Percentiles rank a stretch among this genome's conserved stretches.
phyloP scores from a whole-genome alignment of 768 basidiomycete species.

The Boletus barrowsii region DNA sequence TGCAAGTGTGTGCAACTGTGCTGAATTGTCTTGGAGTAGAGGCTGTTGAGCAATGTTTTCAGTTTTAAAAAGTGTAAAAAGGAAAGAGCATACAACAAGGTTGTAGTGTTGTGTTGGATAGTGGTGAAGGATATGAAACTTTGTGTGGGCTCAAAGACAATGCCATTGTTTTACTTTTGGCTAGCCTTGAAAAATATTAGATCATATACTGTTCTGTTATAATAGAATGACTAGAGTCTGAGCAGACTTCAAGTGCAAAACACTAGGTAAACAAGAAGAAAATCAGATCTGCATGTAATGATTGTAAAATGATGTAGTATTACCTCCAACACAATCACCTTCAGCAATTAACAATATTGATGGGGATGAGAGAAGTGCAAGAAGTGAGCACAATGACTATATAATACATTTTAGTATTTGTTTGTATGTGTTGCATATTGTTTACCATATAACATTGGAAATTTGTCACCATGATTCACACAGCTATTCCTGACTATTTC shows the following conservation, averaged over 20 bases:
- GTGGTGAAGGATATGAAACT: neutral
- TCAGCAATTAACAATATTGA: neutral
- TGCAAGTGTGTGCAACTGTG: conserved; percentile 2
- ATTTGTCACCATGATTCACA: too few species aligned
- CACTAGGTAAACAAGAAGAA: neutral
- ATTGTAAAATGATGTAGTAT: too few species aligned
- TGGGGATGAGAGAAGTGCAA: neutral
- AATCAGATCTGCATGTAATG: too few species aligned
- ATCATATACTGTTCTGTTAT: neutral
- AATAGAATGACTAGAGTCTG: neutral
- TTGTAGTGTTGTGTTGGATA: neutral
- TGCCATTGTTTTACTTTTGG: conserved; percentile 10
- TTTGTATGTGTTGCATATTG: conserved; percentile 13
- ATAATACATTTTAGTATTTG: conserved; percentile 8
- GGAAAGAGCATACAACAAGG: conserved; percentile 12
- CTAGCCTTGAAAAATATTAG: too few species aligned
- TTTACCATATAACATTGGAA: neutral
- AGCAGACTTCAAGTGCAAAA: neutral
- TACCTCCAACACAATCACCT: neutral
- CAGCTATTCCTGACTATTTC: neutral
- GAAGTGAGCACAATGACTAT: neutral
- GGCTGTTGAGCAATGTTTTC: neutral
- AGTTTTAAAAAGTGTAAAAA: neutral
- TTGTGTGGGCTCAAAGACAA: conserved; percentile 18
- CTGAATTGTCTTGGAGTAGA: conserved; percentile 19